Base-by-base conservation (phyloP, 176 grass and related monocot species). In the Areca catechu region DNA sequence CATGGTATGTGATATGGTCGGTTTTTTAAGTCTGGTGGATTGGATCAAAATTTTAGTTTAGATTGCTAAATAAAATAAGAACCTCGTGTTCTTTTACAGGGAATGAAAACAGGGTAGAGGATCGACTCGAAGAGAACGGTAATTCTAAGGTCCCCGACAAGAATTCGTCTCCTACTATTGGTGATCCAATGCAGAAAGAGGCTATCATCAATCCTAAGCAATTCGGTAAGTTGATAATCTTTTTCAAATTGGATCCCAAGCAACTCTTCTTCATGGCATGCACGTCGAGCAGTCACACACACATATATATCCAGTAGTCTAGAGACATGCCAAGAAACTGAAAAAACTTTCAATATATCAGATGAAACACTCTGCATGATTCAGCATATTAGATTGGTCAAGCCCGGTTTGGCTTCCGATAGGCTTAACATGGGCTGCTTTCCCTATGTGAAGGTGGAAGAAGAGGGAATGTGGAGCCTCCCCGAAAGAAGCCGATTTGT, bases 401-500 rank as follows among this genome's bases (percentile, higher is more conserved):
- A n/a, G 29, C 61, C 15, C 59, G 17, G 27, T 22, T 0, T 1
- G 19, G 2, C 15, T 28, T 23, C 22, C 28, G 17, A 2, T 27
- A 24, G 16, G 65, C 24, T 12, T 29, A 58, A 48, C 18, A 49
- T 23, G 20, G 19, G 5, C 24, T 52, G 15, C 27, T 48, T 7
- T 27, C 25, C 34, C 14, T 43, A 2, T 43, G 10, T 12, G 9
- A 43, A 34, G 49, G 34, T 60, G 66, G 48, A 57, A 20, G 61
- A 48, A 17, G 74, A 58, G 69, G 78, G 51, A 68, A 54, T 50
- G 67, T 61, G 72, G 83, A 49, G 24, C 58, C 20, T 29, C 47
- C n/a, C n/a, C n/a, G n/a, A 49, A 60, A 5, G 51, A 57, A 48
- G 53, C 63, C 70, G 21, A 72, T 79, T 49, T 91, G 87, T 64